Conservation (phyloP, 345 rosid genomes). For the Sonneratia caseolaris region DNA sequence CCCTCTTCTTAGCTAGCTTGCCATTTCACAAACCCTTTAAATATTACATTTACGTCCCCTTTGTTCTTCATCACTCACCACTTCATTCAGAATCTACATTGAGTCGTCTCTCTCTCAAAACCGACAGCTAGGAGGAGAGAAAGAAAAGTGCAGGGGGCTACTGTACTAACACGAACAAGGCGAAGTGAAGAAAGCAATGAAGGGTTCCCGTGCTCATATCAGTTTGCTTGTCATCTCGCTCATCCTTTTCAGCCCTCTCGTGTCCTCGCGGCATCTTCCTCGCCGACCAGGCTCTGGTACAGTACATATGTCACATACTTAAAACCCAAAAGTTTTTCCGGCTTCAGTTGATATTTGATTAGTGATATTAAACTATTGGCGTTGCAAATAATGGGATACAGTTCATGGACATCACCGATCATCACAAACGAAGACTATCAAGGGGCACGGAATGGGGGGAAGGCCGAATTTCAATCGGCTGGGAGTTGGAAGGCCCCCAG, state of each 20-base stretch:
- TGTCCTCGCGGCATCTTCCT: conserved; percentile 30
- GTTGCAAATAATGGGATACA: no score
- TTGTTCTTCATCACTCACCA: no score
- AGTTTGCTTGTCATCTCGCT: conserved; percentile 17
- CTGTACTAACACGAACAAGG: no score
- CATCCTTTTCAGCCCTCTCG: conserved; percentile 18
- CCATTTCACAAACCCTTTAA: conserved; percentile 26
- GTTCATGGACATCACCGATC: conserved; percentile 20
- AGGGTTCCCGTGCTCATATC: conserved; percentile 18
- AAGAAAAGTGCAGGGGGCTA: no score
- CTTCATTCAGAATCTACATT: no score
- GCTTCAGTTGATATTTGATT: no score
- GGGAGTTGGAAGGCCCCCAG: conserved; percentile 5
- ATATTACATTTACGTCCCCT: conserved; percentile 7
- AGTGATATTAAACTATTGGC: no score
- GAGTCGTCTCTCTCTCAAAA: no score
- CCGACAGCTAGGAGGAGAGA: no score
- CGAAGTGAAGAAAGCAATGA: conserved; percentile 17
- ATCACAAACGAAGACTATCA: background rate
- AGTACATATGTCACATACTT: background rate
- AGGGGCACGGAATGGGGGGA: background rate
- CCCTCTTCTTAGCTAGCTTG: background rate
- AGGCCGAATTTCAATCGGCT: conserved; percentile 12
- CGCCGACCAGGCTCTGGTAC: conserved; percentile 24
- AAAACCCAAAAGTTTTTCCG: no score